Evolutionary conservation across 768 basidiomycete genomes (phyloP).

Genomic region (Pulveroboletus sp.): DNA sequence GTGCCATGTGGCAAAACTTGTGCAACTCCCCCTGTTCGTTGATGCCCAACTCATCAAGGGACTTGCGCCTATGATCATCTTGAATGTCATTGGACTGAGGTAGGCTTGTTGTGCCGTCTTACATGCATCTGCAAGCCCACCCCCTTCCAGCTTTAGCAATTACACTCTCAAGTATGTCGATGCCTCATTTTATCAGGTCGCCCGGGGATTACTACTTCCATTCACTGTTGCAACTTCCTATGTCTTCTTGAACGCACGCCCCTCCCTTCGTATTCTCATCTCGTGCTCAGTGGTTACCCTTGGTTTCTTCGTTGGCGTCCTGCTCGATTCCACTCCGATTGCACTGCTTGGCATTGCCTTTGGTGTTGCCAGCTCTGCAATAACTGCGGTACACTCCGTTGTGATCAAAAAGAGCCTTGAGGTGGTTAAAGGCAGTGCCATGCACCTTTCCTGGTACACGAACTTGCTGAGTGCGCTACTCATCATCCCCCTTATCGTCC

Average conservation of each 20-base stretch:
- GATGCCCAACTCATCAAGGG: constrained; percentile 65
- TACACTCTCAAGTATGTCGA: constrained; percentile 92
- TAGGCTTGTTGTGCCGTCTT: constrained; percentile 28
- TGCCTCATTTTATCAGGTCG: constrained; percentile 93
- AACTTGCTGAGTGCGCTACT: constrained; percentile 76
- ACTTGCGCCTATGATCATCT: constrained; percentile 64
- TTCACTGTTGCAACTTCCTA: constrained; percentile 90
- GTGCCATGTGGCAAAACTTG: constrained; percentile 56
- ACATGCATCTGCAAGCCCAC: not conserved
- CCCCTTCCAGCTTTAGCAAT: constrained; percentile 68
- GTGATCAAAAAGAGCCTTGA: constrained; percentile 86
- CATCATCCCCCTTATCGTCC: constrained; percentile 65
- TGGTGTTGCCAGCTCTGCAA: constrained; percentile 79
- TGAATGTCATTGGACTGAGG: constrained; percentile 85
- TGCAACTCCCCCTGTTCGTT: constrained; percentile 64
- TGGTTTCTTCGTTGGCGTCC: constrained; percentile 89
- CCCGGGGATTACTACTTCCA: constrained; percentile 88
- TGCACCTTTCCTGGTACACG: constrained; percentile 88
- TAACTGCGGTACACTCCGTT: constrained; percentile 87
- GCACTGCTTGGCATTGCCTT: constrained; percentile 66
- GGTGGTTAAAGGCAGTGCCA: constrained; percentile 77
- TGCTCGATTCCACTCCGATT: constrained; percentile 64
- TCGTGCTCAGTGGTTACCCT: constrained; percentile 79
- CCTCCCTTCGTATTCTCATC: constrained; percentile 67
- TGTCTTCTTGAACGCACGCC: constrained; percentile 67